Evolutionary conservation across 164 flowering plant species (phyloP), one percentile per base, ranked within the genome.

Genomic region (Sedum album): DNA sequence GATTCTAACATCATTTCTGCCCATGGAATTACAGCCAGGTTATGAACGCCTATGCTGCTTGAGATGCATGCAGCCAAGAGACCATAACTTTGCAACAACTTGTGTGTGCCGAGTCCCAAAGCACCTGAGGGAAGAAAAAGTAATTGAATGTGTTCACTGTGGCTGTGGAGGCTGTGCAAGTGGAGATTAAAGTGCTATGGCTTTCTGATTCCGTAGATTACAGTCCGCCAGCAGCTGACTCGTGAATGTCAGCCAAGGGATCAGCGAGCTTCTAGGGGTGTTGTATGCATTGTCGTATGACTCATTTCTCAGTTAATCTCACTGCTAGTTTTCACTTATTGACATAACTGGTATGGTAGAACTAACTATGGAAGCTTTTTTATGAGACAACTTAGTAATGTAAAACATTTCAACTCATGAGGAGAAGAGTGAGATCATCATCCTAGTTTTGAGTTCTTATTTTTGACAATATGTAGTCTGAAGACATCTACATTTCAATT

Each of bases 151-250:
- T 53, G 93, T 87, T 31, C 98, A 93, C 70, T 93, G 98, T 60
- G 97, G 98, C 25, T 93, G 98, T 44, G 23, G 75, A 64, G 98
- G 96, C 67, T 90, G 93, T 77, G 93, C 91, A 0, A 88, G 96
- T 75, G 93, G 93, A 42, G 93, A 90, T 70, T 89, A 73, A 85
- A 36, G 6, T 63, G 6, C 6, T 30, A 1, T 31, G 21, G 46
- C 1, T 1, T 41, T 31, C 31, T 9, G 5, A 11, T 26, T 11
- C 4, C 13, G n/a, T n/a, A n/a, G n/a, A n/a, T n/a, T n/a, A n/a
- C n/a, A n/a, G n/a, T n/a, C n/a, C n/a, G n/a, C n/a, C n/a, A n/a
- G n/a, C n/a, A n/a, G n/a, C n/a, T n/a, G n/a, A n/a, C n/a, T n/a
- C n/a, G n/a, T n/a, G n/a, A n/a, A 28, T 25, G 28, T 0, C 60